Evolutionary conservation across 176 grass and related monocot genomes (phyloP), one percentile per base, ranked within the genome.

Genomic region (Elymus sibiricus): DNA sequence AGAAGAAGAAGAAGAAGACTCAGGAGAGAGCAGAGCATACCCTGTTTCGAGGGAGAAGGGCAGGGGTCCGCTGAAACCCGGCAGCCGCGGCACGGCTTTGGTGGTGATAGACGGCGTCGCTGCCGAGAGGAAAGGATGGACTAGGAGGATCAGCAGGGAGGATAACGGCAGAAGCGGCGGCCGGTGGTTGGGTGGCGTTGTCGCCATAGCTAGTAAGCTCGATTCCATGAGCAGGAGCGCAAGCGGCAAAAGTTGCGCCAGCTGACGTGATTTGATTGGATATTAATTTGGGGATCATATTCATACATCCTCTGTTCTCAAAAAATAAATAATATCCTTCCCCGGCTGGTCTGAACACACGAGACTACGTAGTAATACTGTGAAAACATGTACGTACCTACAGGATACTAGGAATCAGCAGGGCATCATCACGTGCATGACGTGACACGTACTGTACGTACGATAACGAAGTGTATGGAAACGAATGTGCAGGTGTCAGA

Each of bases 21-120:
- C n/a, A 70, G 68, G n/a, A 28, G 26, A 22, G 25, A 66, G 61
- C 40, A 64, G 55, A 38, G 40, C 49, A 0, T 34, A 66, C 81
- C 81, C 81, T 42, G 81, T 83, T 72, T 83, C 67, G 9, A 83
- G 81, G n/a, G 67, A 60, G 81, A 83, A 83, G 6, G 81, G 81
- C 34, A 83, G 53, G 68, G 67, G 10, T 25, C 81, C 81, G 37
- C 1, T 21, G 68, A 73, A 83, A 1, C 81, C 81, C 2, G 81
- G 81, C 49, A 83, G 81, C 24, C 35, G 81, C 11, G 15, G 24
- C 12, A 83, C 68, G 19, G 53, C 68, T 6, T 58, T 82, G 31
- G 64, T 39, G 80, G 34, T 73, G 25, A 22, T 83, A 24, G 13
- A n/a, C 64, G 64, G 65, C 68, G 67, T 24, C 32, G 1, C 81